Conservation (phyloP, 176 grass and related monocot species). For the Stipa capillata region DNA sequence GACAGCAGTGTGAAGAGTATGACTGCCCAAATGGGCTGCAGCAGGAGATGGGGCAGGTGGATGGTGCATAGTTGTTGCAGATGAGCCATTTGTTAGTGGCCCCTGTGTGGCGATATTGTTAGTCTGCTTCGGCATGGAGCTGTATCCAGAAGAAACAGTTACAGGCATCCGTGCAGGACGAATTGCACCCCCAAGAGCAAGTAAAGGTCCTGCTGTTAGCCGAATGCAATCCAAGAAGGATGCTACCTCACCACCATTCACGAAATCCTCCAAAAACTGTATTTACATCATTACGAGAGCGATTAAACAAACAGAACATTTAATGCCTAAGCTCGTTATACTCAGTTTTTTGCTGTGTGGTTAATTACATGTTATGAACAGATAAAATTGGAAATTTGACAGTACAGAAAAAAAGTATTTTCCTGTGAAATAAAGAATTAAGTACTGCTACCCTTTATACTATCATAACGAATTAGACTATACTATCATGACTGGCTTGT, state of each 20-base stretch:
- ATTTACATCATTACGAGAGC: conserved; percentile 28
- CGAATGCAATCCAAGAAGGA: conserved; percentile 97
- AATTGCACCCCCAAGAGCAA: conserved; percentile 96
- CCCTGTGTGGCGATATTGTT: conserved; percentile 36
- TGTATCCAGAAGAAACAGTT: conserved; percentile 61
- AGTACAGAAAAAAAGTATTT: background rate
- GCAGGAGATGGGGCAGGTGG: conserved; percentile 28
- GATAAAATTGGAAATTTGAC: background rate
- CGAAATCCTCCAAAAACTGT: conserved; percentile 98
- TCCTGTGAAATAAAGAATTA: background rate
- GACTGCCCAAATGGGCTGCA: conserved; percentile 56
- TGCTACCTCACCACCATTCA: conserved; percentile 98
- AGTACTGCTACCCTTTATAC: background rate
- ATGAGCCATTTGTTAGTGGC: conserved; percentile 46
- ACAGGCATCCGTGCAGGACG: conserved; percentile 95
- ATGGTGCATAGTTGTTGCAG: conserved; percentile 50
- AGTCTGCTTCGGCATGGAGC: conserved; percentile 49
- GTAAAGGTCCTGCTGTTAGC: conserved; percentile 89
- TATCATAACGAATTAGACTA: background rate
- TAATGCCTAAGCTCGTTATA: background rate
- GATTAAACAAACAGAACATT: background rate
- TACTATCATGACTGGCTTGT: background rate
- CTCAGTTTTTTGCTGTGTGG: background rate
- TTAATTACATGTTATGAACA: background rate
- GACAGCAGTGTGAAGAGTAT: conserved; percentile 65